Evolutionary conservation across 1,139 yeast species (phyloP).

Genomic region (Taphrina deformans): DNA sequence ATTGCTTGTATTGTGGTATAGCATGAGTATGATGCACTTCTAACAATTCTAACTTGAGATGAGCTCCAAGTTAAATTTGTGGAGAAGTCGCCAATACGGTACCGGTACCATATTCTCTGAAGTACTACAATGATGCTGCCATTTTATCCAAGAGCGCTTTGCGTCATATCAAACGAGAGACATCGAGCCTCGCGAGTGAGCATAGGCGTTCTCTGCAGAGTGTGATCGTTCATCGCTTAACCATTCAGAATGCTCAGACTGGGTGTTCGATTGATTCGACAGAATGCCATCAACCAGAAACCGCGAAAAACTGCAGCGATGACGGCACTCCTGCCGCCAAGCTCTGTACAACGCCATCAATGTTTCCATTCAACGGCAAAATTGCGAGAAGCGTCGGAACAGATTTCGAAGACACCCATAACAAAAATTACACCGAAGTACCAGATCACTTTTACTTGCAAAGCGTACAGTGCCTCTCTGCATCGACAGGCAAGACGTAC

Average conservation of each 20-base stretch:
- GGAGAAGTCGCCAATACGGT: neutral
- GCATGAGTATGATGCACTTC: neutral
- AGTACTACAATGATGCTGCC: no score
- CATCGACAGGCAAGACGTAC: neutral
- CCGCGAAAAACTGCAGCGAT: no score
- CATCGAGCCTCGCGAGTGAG: no score
- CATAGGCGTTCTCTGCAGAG: no score
- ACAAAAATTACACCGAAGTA: conserved; percentile 55
- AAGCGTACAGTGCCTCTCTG: conserved; percentile 48
- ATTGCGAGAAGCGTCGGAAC: neutral
- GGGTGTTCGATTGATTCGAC: neutral
- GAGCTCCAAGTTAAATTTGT: neutral
- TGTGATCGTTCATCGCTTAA: no score
- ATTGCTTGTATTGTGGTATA: no score
- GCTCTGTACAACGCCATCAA: no score
- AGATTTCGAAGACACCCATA: neutral
- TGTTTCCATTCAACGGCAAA: neutral
- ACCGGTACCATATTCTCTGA: no score
- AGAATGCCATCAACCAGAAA: neutral
- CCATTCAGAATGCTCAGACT: neutral
- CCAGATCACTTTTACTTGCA: conserved; percentile 91
- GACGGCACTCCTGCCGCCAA: no score
- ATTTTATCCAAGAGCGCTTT: no score
- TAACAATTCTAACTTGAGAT: neutral
- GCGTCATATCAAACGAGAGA: no score